Evolutionary conservation across 2,329 filamentous ascomycete genomes (phyloP).

Genomic region (Aspergillus viridinutans): DNA sequence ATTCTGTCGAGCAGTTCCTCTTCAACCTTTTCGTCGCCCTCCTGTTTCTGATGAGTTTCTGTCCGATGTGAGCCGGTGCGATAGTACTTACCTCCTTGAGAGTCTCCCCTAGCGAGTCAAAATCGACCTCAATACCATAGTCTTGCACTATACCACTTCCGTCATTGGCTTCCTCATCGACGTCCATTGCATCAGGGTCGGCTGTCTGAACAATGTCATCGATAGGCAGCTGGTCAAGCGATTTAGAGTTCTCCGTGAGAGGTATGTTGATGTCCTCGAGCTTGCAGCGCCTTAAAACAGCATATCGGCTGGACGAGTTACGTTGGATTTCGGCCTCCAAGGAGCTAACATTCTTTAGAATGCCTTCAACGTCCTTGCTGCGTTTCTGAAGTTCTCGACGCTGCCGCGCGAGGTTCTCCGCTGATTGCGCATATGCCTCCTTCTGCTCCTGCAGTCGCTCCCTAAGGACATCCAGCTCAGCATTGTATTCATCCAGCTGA

Average conservation of each 20-base stretch:
- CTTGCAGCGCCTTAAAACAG: conserved; percentile 80
- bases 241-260: conserved; percentile 63
- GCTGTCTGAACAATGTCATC: conserved; percentile 70
- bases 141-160: conserved; percentile 63
- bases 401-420: conserved; percentile 71
- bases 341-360: conserved; percentile 67
- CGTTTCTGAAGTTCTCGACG: conserved; percentile 77
- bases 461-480: conserved; percentile 70
- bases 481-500: conserved; percentile 66
- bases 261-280: conserved; percentile 90
- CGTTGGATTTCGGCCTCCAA: conserved; percentile 85
- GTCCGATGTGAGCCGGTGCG: too few species aligned
- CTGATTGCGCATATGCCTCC: conserved; percentile 63
- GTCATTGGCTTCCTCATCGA: conserved; percentile 65
- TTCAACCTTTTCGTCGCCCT: conserved; percentile 67
- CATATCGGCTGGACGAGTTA: conserved; percentile 78
- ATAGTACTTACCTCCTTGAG: conserved; percentile 64
- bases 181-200: conserved; percentile 86
- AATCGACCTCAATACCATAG: conserved; percentile 88
- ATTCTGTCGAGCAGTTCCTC: conserved; percentile 75
- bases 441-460: conserved; percentile 68
- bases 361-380: conserved; percentile 74
- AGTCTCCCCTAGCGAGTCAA: conserved; percentile 74
- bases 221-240: conserved; percentile 77
- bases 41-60: conserved; percentile 42